Percentiles rank a stretch among this genome's conserved stretches.
These are phyloP conservation scores for Trichoderma simmonsii DNA, from an alignment of 2,329 filamentous ascomycete species.

Conservation along the genomic window DNA sequence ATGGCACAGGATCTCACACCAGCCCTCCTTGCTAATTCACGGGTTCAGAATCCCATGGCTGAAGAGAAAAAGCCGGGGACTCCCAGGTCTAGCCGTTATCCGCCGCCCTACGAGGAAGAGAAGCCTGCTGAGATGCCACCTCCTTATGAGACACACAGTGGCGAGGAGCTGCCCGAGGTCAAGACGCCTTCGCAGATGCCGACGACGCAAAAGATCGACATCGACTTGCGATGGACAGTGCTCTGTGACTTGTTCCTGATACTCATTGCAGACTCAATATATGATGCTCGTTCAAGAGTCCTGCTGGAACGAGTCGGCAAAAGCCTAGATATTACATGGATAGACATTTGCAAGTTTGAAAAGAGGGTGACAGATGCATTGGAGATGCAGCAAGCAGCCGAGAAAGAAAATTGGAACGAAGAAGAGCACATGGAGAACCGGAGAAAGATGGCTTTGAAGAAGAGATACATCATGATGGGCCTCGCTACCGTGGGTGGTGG, in stretches of 20 bases:
- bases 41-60: conserved; percentile 89
- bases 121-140: conserved; percentile 50
- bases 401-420: conserved; percentile 97
- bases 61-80: conserved; percentile 33
- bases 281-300: conserved; percentile 82
- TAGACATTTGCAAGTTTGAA: conserved; percentile 95
- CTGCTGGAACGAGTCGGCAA: conserved; percentile 80
- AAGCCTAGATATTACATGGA: conserved; percentile 78
- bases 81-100: conserved; percentile 22
- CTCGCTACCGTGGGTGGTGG: conserved; percentile 93
- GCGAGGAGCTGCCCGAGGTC: conserved; percentile 73
- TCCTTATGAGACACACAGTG: conserved; percentile 60
- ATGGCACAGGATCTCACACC: conserved; percentile 79
- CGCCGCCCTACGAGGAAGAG: conserved; percentile 40
- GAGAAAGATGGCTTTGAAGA: conserved; percentile 75
- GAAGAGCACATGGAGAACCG: conserved; percentile 87
- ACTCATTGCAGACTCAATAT: conserved; percentile 91
- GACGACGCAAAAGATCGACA: conserved; percentile 79
- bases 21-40: conserved; percentile 83
- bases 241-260: conserved; percentile 93
- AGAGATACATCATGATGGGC: conserved; percentile 91
- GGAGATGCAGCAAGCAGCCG: conserved; percentile 93
- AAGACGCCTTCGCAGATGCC: conserved; percentile 80
- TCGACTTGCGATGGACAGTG: conserved; percentile 95
- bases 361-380: conserved; percentile 94